These are phyloP conservation scores for Phaeosphaeriaceae sp. DNA, from an alignment of 2,329 filamentous ascomycete genomes.

Conservation along the genomic window DNA sequence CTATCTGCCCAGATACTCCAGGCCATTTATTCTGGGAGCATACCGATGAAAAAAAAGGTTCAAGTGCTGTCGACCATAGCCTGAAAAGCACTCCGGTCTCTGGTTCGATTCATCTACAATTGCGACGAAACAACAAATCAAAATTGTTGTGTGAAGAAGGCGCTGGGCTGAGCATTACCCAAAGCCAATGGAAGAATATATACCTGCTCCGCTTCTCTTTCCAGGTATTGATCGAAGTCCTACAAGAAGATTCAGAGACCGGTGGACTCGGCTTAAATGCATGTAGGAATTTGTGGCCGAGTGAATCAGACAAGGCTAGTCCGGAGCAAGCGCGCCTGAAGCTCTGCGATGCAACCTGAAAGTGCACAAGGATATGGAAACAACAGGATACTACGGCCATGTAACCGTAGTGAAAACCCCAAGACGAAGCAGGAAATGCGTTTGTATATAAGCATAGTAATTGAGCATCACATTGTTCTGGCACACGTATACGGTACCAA, in stretches of 20 bases:
- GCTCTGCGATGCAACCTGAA: background rate
- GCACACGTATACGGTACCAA: too few relatives aligned
- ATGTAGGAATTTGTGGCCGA: slow-evolving; percentile 4
- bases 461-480: too few relatives aligned
- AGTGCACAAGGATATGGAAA: too few relatives aligned
- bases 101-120: background rate
- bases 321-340: background rate
- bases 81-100: background rate
- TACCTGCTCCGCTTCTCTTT: slow-evolving; percentile 3
- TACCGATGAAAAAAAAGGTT: too few relatives aligned
- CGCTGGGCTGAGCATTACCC: background rate
- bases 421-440: too few relatives aligned
- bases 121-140: slow-evolving; percentile 6
- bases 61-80: too few relatives aligned
- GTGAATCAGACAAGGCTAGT: background rate
- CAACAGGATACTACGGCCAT: too few relatives aligned
- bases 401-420: too few relatives aligned
- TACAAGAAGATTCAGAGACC: background rate
- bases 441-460: too few relatives aligned
- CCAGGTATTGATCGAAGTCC: background rate
- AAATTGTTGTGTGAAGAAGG: slow-evolving; percentile 1
- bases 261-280: slow-evolving; percentile 5
- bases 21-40: slow-evolving; percentile 9
- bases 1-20: background rate
- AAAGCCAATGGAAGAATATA: slow-evolving; percentile 1